Evolutionary conservation across 2,329 filamentous ascomycete species (phyloP).

Genomic region (Pseudohalonectria lignicola): DNA sequence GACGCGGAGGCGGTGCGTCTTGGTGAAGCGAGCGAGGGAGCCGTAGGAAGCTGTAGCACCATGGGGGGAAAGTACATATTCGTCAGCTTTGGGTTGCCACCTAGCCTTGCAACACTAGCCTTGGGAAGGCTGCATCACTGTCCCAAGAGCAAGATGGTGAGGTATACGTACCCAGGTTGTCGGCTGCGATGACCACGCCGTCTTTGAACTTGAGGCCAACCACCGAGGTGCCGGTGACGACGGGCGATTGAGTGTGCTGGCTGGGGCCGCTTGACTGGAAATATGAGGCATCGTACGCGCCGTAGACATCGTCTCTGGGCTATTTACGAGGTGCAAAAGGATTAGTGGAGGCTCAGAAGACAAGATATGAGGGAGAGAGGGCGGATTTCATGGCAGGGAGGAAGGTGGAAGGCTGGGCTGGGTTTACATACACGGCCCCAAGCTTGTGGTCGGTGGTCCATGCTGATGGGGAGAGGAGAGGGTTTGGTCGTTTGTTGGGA

Average conservation of each 20-base stretch:
- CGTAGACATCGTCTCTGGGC: constrained; percentile 97
- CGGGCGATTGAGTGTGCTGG: constrained; percentile 81
- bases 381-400: no score
- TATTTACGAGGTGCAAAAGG: constrained; percentile 31
- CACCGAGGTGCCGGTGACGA: constrained; percentile 95
- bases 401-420: constrained; percentile 1
- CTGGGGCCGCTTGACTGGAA: constrained; percentile 62
- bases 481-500: constrained; percentile 6
- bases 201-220: constrained; percentile 92
- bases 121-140: no score
- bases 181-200: constrained; percentile 91
- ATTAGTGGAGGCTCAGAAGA: no score
- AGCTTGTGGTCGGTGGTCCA: constrained; percentile 64
- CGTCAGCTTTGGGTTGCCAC: no score
- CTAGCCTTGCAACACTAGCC: no score
- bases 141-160: no score
- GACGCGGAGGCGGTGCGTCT: constrained; percentile 86
- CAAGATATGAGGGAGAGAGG: no score
- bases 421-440: constrained; percentile 55
- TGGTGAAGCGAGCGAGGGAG: constrained; percentile 89
- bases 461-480: constrained; percentile 16
- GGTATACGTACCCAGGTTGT: constrained; percentile 81
- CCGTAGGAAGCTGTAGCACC: constrained; percentile 92
- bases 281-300: constrained; percentile 80
- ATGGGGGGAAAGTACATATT: no score